phyloP scores from a whole-genome alignment of 2,329 filamentous ascomycete species.

The Aspergillus tamarii region DNA sequence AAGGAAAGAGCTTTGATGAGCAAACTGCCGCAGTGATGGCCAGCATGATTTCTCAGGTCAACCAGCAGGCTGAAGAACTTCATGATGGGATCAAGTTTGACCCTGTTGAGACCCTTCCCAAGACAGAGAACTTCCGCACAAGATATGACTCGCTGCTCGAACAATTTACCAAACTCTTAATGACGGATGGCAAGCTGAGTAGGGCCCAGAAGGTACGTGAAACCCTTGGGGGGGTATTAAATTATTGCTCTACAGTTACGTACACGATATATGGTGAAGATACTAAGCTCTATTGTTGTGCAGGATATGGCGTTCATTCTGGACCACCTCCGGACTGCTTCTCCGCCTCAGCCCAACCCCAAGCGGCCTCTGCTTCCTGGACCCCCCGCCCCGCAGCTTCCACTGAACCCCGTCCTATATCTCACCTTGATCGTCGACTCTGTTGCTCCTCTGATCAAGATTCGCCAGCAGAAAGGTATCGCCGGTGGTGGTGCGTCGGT shows the following conservation, averaged over 20 bases:
- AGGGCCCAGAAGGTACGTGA: conserved; percentile 77
- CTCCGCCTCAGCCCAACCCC: conserved; percentile 75
- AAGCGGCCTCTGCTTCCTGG: conserved; percentile 64
- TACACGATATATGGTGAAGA: background rate
- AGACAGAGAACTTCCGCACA: conserved; percentile 68
- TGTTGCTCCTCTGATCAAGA: conserved; percentile 82
- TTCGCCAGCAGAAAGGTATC: conserved; percentile 74
- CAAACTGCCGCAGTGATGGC: conserved; percentile 38
- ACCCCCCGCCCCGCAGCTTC: conserved; percentile 77
- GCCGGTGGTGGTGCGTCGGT: conserved; percentile 85
- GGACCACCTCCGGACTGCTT: conserved; percentile 78
- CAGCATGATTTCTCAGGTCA: conserved; percentile 41
- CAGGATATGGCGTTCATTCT: conserved; percentile 86
- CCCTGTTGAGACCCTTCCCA: conserved; percentile 69
- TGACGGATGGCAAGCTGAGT: conserved; percentile 88
- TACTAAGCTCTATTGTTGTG: background rate
- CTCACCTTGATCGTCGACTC: conserved; percentile 90
- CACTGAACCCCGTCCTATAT: conserved; percentile 87
- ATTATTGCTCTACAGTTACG: background rate
- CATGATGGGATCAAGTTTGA: conserved; percentile 75
- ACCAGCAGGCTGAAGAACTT: conserved; percentile 37
- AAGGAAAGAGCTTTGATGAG: conserved; percentile 25
- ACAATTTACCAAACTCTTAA: conserved; percentile 87
- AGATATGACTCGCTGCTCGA: conserved; percentile 83
- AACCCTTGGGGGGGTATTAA: too few relatives aligned